These are phyloP conservation scores for Mycena capillaripes DNA, from an alignment of 768 basidiomycete species.

Conservation along the genomic window DNA sequence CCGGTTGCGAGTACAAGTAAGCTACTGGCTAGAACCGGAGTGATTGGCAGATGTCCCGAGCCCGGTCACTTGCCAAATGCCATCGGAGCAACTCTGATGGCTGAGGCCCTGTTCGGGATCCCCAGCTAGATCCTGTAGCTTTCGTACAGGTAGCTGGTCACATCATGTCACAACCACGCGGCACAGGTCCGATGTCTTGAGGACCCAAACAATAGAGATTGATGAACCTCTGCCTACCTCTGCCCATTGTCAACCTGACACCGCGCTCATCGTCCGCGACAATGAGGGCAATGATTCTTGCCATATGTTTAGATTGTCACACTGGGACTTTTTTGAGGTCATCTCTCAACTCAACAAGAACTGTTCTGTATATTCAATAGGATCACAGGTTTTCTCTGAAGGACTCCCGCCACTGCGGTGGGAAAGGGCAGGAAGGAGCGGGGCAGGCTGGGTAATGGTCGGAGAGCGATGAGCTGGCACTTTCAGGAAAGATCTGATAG, in stretches of 20 bases:
- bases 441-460: neutral
- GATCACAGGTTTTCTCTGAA: neutral
- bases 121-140: no score
- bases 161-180: neutral
- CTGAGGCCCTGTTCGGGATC: no score
- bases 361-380: neutral
- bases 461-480: neutral
- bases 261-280: neutral
- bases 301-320: neutral
- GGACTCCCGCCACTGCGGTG: neutral
- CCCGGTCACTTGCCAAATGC: no score
- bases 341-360: neutral
- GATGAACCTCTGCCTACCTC: neutral
- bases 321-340: neutral
- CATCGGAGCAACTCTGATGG: no score
- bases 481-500: neutral
- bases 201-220: neutral
- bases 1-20: no score
- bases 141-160: neutral
- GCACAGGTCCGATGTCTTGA: neutral
- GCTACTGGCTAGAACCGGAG: no score
- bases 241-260: neutral
- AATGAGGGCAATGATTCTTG: neutral
- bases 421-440: neutral
- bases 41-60: no score